These are phyloP conservation scores for Podila horticola DNA, from an alignment of 192 early-diverging fungal genomes.

Conservation along the genomic window DNA sequence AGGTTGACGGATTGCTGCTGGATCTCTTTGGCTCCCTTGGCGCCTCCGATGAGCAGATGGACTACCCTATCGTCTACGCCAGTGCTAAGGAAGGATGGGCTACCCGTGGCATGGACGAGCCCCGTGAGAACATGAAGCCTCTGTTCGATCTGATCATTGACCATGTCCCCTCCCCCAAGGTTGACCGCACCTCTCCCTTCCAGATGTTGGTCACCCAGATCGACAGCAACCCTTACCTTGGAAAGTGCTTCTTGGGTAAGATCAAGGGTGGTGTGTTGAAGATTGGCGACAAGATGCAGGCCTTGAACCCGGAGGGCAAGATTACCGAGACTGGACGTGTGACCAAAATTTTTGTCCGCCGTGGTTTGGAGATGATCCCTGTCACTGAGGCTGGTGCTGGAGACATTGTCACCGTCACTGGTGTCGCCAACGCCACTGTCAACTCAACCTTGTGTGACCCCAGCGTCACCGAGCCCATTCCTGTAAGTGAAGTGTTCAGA, in stretches of 20 bases:
- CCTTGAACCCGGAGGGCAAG: slow-evolving; percentile 74
- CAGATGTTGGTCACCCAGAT: slow-evolving; percentile 90
- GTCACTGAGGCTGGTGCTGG: slow-evolving; percentile 83
- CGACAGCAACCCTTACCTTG: slow-evolving; percentile 83
- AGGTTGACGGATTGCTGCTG: slow-evolving; percentile 82
- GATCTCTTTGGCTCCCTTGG: slow-evolving; percentile 85
- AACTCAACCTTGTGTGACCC: slow-evolving; percentile 83
- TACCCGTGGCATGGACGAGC: slow-evolving; percentile 58
- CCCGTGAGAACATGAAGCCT: slow-evolving; percentile 65
- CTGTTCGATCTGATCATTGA: slow-evolving; percentile 80
- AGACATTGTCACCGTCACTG: slow-evolving; percentile 83
- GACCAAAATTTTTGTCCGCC: slow-evolving; percentile 80
- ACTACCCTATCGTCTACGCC: slow-evolving; percentile 80
- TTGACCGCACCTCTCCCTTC: slow-evolving; percentile 72
- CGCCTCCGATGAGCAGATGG: slow-evolving; percentile 82
- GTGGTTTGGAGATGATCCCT: slow-evolving; percentile 77
- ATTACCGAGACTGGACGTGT: slow-evolving; percentile 74
- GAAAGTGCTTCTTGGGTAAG: slow-evolving; percentile 84
- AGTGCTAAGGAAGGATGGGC: slow-evolving; percentile 91
- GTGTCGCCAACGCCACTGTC: slow-evolving; percentile 78
- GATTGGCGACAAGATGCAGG: slow-evolving; percentile 80
- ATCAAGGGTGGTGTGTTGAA: slow-evolving; percentile 75
- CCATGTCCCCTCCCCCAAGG: slow-evolving; percentile 73
- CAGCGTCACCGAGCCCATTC: slow-evolving; percentile 68
- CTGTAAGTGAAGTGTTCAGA: slow-evolving; percentile 21